A percentile compares a stretch with the other conserved stretches of the same genome.
These are phyloP conservation scores for Talaromyces verruculosus DNA, from an alignment of 2,329 filamentous ascomycete genomes.

Conservation along the genomic window DNA sequence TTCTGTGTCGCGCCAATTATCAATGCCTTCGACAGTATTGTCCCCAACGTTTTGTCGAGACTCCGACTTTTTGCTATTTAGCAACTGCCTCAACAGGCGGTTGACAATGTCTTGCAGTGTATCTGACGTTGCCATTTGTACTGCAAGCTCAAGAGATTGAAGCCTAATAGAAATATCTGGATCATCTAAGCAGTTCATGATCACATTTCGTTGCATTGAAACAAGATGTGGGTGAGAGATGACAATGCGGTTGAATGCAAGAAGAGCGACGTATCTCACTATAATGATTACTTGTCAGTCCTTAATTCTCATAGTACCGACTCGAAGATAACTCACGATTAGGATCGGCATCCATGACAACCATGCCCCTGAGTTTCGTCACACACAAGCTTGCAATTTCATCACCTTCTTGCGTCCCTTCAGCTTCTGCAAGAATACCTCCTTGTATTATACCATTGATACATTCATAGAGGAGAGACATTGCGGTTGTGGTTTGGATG, in stretches of 20 bases:
- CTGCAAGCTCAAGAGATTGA: constrained; percentile 85
- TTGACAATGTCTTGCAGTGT: constrained; percentile 83
- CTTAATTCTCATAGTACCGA: neutral
- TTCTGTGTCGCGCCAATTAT: constrained; percentile 44
- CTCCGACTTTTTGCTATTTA: constrained; percentile 42
- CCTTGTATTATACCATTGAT: constrained; percentile 98
- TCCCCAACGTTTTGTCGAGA: constrained; percentile 35
- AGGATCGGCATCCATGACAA: constrained; percentile 87
- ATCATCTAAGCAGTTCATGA: constrained; percentile 93
- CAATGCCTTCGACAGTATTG: constrained; percentile 41
- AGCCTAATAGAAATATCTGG: constrained; percentile 93
- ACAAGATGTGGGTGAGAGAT: constrained; percentile 84
- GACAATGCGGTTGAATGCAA: constrained; percentile 95
- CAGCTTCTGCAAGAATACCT: constrained; percentile 81
- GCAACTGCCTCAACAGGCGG: constrained; percentile 81
- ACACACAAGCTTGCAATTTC: constrained; percentile 92
- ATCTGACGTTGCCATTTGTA: constrained; percentile 88
- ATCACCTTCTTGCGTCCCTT: constrained; percentile 77
- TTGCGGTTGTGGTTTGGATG: constrained; percentile 90
- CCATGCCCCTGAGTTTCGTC: constrained; percentile 88
- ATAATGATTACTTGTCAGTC: constrained; percentile 19
- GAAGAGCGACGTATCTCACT: constrained; percentile 96
- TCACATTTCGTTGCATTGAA: constrained; percentile 90
- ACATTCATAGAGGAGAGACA: constrained; percentile 98
- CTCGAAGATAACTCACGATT: constrained; percentile 65